Evolutionary conservation across 2,329 filamentous ascomycete species (phyloP), one percentile per base, ranked within the genome.

Genomic region (Xylariaceae sp.): DNA sequence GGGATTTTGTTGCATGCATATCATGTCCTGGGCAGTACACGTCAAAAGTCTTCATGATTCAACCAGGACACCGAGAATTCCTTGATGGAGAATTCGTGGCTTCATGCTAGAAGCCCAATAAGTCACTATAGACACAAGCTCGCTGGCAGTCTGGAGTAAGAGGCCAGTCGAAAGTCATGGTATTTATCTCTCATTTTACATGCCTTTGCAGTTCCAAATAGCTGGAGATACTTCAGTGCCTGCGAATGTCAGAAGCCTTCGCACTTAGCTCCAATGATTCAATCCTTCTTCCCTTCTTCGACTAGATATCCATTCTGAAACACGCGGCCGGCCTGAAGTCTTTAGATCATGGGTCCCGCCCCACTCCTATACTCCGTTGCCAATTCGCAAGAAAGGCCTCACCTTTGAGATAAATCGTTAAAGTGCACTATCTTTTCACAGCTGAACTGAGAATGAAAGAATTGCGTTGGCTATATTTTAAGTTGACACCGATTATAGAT

Each of bases 271-370:
- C 14, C 7, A 44, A 31, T 44, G 4, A 8, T 23, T 11, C 39
- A 4, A 26, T 28, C 14, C 24, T 23, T 14, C 48, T 21, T 23
- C 19, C 17, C 8, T 40, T 39, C 17, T 12, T 7, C 12, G 6
- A 17, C 28, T 52, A 17, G 41, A 31, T 34, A 24, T 29, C 31
- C 21, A 31, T 46, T 60, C 53, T 62, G 60, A 60, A 60, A 57
- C 60, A 39, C 37, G 26, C 53, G 49, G 44, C 50, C 43, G 16
- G 19, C 45, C 51, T 41, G 21, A 31, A 33, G 26, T 26, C 16
- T 19, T 16, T 37, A 34, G 21, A 33, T 52, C 46, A 31, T 17
- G 14, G n/a, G 44, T 48, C 17, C 29, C 16, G 28, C 53, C 44
- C 49, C 58, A 48, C 43, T 14, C 14, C 12, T 45, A 29, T 26